Evolutionary conservation across 768 basidiomycete species (phyloP).

Genomic region (Tylopilus balloui): DNA sequence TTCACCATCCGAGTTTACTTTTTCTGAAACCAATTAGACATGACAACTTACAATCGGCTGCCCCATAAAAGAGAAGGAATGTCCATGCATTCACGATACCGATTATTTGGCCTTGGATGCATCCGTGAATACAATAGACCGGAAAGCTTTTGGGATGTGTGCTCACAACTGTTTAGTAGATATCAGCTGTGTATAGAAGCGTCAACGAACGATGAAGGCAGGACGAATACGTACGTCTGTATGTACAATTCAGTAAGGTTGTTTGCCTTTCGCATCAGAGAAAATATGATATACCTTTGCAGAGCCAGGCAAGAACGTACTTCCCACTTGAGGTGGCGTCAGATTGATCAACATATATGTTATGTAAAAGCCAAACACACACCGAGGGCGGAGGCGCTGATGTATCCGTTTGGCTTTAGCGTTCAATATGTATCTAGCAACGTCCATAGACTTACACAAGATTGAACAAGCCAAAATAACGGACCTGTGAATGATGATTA

Average conservation of each 20-base stretch:
- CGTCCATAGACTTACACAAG: neutral
- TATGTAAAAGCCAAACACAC: constrained; percentile 1
- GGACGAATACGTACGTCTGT: constrained; percentile 1
- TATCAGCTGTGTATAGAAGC: neutral
- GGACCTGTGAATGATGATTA: constrained; percentile 2
- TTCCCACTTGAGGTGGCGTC: neutral
- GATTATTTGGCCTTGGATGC: neutral
- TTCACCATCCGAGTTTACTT: neutral
- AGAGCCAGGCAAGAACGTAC: neutral
- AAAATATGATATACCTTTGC: constrained; percentile 2
- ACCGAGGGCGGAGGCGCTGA: constrained; percentile 2
- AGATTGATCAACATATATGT: neutral
- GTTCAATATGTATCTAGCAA: neutral
- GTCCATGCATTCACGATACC: neutral
- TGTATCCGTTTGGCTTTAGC: neutral
- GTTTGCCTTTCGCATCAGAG: neutral
- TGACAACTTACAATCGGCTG: constrained; percentile 4
- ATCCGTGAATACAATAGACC: neutral
- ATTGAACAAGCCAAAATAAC: constrained; percentile 5
- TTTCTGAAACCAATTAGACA: neutral
- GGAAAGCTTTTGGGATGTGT: neutral
- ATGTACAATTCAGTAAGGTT: neutral
- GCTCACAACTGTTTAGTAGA: constrained; percentile 1
- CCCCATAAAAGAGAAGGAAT: neutral
- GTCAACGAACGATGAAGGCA: neutral